A percentile compares a stretch with the other conserved stretches of the same genome.
Conservation (phyloP, 2,329 filamentous ascomycete genomes). For the Talaromyces amestolkiae region DNA sequence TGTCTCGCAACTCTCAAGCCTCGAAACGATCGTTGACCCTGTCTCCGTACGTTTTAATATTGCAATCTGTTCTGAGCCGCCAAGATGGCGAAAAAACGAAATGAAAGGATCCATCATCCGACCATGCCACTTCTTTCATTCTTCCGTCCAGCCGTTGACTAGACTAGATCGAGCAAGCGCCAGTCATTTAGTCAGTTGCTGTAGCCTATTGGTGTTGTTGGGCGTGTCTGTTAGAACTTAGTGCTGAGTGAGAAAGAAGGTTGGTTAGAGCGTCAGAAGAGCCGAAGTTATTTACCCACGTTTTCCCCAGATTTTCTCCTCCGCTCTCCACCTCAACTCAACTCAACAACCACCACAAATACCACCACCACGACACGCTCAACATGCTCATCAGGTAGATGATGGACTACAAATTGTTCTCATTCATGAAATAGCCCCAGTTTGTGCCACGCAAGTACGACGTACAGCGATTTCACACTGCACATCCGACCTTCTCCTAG, state of each 20-base stretch:
- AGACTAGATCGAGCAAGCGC: not conserved
- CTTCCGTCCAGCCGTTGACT: slow-evolving; percentile 5
- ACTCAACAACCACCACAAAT: not conserved
- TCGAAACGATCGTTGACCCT: not conserved
- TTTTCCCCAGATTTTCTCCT: slow-evolving; percentile 20
- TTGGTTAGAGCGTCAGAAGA: not conserved
- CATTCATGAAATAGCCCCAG: not conserved
- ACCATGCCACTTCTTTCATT: not conserved
- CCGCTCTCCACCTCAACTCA: not conserved
- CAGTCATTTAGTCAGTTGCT: not conserved
- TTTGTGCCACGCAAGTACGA: not conserved
- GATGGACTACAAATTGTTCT: no score
- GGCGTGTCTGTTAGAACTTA: not conserved
- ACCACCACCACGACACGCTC: not conserved
- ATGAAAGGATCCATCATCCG: slow-evolving; percentile 9
- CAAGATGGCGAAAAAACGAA: not conserved
- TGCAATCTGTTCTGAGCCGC: not conserved
- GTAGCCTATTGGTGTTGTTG: not conserved
- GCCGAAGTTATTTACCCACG: slow-evolving; percentile 11
- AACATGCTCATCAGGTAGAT: not conserved
- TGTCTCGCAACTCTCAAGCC: not conserved
- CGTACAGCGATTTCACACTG: not conserved
- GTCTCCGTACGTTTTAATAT: not conserved
- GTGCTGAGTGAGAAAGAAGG: not conserved
- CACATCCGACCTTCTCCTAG: not conserved